Percentiles rank a stretch among this genome's conserved stretches.
phyloP scores from a whole-genome alignment of 2,329 filamentous ascomycete genomes.

The Nemania sp. region DNA sequence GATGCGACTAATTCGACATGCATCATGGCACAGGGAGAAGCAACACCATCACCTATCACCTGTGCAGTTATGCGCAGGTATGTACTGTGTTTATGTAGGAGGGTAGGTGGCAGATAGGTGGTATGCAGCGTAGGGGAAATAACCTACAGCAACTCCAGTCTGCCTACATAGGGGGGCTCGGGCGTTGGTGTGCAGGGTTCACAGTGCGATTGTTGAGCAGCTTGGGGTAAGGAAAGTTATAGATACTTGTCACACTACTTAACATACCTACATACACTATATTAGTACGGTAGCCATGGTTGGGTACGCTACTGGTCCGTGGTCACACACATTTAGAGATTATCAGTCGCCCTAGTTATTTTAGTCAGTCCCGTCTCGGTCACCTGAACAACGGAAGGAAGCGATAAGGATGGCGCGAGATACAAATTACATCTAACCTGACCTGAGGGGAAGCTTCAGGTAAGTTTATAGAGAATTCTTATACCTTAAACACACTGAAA shows the following conservation, averaged over 20 bases:
- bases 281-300: neutral
- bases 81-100: conserved; percentile 1
- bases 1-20: conserved; percentile 32
- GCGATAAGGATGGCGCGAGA: conserved; percentile 35
- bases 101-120: neutral
- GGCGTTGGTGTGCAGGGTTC: conserved; percentile 24
- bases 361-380: conserved; percentile 32
- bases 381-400: conserved; percentile 40
- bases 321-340: conserved; percentile 30
- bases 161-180: conserved; percentile 22
- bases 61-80: neutral
- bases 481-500: neutral
- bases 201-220: conserved; percentile 25
- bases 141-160: conserved; percentile 5
- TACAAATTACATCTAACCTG: conserved; percentile 23
- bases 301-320: neutral
- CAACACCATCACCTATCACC: conserved; percentile 4
- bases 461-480: neutral
- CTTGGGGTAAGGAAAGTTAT: neutral
- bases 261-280: neutral
- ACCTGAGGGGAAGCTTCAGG: conserved; percentile 15
- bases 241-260: no score
- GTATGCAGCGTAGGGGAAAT: neutral
- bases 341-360: conserved; percentile 33
- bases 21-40: conserved; percentile 20